Evolutionary conservation across 805 yeast species (phyloP), one percentile per base, ranked within the genome.

Genomic region (Hanseniaspora pseudoguilliermondii): DNA sequence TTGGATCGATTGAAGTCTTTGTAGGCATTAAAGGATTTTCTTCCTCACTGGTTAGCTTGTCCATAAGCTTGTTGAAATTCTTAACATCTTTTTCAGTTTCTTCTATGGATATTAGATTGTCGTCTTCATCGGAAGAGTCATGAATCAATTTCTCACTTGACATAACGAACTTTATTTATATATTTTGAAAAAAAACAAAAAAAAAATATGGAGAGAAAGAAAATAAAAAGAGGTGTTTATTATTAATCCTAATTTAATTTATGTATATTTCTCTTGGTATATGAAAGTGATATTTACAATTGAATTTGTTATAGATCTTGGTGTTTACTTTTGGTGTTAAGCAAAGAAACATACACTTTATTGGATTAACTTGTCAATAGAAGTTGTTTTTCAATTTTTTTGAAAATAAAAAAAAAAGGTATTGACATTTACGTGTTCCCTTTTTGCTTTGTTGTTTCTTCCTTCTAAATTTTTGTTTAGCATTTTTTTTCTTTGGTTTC

Each of bases 1-100:
- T 48, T 41, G 48, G 47, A 27, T 56, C 60, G 21, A 55, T 58
- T 20, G 43, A 42, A 21, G 57, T 39, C 18, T 48, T 48, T 16
- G 42, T 36, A 35, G 42, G 25, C n/a, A 35, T 21, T 10, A n/a
- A 8, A 35, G 27, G 34, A 21, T 36, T 38, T 5, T 36, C 46
- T 23, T 35, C 18, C 6, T 52, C 55, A 11, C 46, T 46, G 11
- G 48, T 53, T 20, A 53, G 8, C n/a, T 53, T 53, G 20, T 46
- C 36, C 41, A 53, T 53, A 7, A 53, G 40, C 23, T 41, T 53
- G 38, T 53, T 53, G 47, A 53, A 53, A 10, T 21, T 29, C 20
- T 53, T 46, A 18, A 53, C 29, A n/a, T 53, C 56, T 21, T 53
- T 41, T 39, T 53, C 35, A 16, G 38, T 29, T 46, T 53, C 56